phyloP scores from a whole-genome alignment of 2,329 filamentous ascomycete genomes.

The Daldinia eschscholtzii region DNA sequence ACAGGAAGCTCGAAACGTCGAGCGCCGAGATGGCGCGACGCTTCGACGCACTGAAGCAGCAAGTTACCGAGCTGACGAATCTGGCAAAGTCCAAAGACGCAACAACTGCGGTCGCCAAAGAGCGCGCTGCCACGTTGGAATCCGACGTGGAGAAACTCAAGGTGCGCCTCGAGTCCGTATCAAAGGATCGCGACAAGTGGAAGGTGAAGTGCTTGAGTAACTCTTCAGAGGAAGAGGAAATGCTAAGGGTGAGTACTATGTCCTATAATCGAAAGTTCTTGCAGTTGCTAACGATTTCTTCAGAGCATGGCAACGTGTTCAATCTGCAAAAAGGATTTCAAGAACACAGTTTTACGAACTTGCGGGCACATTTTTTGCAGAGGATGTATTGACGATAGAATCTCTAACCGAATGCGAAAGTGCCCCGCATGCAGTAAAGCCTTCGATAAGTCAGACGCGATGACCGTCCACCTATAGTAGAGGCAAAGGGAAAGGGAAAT shows the following conservation, averaged over 20 bases:
- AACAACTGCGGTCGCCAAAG: slow-evolving; percentile 62
- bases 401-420: slow-evolving; percentile 91
- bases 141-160: slow-evolving; percentile 84
- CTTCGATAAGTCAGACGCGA: slow-evolving; percentile 91
- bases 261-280: not conserved
- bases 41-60: slow-evolving; percentile 78
- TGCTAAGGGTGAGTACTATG: slow-evolving; percentile 78
- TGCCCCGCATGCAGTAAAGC: slow-evolving; percentile 94
- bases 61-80: slow-evolving; percentile 81
- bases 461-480: slow-evolving; percentile 72
- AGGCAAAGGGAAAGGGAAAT: not conserved
- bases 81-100: slow-evolving; percentile 82
- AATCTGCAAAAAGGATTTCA: slow-evolving; percentile 92
- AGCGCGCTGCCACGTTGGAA: slow-evolving; percentile 73
- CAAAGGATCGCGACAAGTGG: slow-evolving; percentile 87
- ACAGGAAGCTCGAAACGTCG: slow-evolving; percentile 80
- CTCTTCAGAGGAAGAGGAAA: slow-evolving; percentile 84
- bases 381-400: slow-evolving; percentile 88
- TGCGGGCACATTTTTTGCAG: slow-evolving; percentile 97
- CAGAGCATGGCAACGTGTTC: slow-evolving; percentile 86
- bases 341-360: slow-evolving; percentile 91
- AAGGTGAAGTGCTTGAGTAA: slow-evolving; percentile 86
- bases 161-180: slow-evolving; percentile 79
- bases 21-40: slow-evolving; percentile 77
- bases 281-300: slow-evolving; percentile 51